Conservation (phyloP, 139 green algal species). For the Monoraphidium neglectum region DNA sequence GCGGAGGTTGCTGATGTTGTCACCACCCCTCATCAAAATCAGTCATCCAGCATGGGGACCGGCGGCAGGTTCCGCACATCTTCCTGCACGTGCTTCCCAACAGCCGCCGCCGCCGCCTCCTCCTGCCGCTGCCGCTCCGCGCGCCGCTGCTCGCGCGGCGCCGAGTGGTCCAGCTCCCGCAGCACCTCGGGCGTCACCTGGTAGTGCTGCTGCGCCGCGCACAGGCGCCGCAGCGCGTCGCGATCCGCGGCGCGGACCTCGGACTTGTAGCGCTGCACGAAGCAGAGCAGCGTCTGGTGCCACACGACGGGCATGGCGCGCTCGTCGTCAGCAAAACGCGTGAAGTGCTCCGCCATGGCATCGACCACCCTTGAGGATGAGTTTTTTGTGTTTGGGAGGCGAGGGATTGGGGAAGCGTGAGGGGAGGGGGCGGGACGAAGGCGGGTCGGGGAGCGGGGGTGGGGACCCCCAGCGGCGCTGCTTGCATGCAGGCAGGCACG, state of each 20-base stretch:
- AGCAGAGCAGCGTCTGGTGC: constrained; percentile 95
- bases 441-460: too few relatives aligned
- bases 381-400: too few relatives aligned
- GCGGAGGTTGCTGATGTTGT: too few relatives aligned
- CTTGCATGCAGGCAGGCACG: too few relatives aligned
- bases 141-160: constrained; percentile 16
- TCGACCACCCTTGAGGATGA: constrained; percentile 39
- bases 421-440: too few relatives aligned
- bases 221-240: constrained; percentile 73
- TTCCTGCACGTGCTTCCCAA: constrained; percentile 63
- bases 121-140: background rate
- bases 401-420: too few relatives aligned
- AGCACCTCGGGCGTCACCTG: constrained; percentile 88
- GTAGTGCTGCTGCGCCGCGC: constrained; percentile 87
- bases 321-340: constrained; percentile 73
- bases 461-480: too few relatives aligned
- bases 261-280: constrained; percentile 95
- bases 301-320: constrained; percentile 96
- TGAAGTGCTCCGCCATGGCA: constrained; percentile 82
- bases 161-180: constrained; percentile 81
- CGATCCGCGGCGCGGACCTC: constrained; percentile 88
- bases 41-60: constrained; percentile 84
- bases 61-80: constrained; percentile 70
- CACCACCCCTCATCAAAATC: too few relatives aligned
- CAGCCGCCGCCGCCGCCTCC: background rate